Evolutionary conservation across 805 yeast genomes (phyloP).

Genomic region (Candida dendrica): DNA sequence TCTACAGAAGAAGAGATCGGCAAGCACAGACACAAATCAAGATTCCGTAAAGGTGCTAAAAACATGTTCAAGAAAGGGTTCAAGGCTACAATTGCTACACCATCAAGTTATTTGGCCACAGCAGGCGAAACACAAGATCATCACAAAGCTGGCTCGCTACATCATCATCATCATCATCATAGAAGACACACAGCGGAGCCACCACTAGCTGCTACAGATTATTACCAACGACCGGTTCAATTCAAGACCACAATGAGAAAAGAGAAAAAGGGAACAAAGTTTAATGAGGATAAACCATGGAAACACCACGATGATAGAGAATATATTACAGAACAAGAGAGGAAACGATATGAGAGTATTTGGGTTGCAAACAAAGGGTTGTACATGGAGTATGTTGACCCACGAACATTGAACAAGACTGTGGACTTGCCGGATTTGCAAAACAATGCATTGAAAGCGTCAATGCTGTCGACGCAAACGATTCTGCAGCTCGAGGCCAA

Average conservation of each 20-base stretch:
- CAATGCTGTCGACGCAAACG: slow-evolving; percentile 21
- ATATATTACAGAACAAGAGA: slow-evolving; percentile 52
- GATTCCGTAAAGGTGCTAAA: slow-evolving; percentile 16
- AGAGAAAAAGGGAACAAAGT: slow-evolving; percentile 28
- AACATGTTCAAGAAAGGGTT: slow-evolving; percentile 16
- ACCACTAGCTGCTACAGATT: neutral
- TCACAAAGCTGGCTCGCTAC: neutral
- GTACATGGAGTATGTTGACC: slow-evolving; percentile 34
- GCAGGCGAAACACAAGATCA: neutral
- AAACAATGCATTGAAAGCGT: slow-evolving; percentile 19
- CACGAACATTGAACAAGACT: slow-evolving; percentile 7
- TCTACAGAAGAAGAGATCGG: slow-evolving; percentile 4
- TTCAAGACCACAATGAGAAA: slow-evolving; percentile 20
- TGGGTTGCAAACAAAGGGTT: slow-evolving; percentile 86
- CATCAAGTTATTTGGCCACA: neutral
- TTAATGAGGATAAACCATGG: slow-evolving; percentile 93
- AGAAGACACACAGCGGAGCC: neutral
- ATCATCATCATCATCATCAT: neutral
- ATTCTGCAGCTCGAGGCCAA: slow-evolving; percentile 14
- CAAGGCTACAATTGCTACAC: slow-evolving; percentile 5
- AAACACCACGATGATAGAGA: slow-evolving; percentile 65
- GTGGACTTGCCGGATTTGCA: slow-evolving; percentile 17
- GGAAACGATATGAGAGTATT: slow-evolving; percentile 85
- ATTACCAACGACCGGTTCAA: slow-evolving; percentile 13
- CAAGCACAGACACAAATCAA: slow-evolving; percentile 7